phyloP scores from a whole-genome alignment of 805 yeast species.

The Blastobotrys americana region DNA sequence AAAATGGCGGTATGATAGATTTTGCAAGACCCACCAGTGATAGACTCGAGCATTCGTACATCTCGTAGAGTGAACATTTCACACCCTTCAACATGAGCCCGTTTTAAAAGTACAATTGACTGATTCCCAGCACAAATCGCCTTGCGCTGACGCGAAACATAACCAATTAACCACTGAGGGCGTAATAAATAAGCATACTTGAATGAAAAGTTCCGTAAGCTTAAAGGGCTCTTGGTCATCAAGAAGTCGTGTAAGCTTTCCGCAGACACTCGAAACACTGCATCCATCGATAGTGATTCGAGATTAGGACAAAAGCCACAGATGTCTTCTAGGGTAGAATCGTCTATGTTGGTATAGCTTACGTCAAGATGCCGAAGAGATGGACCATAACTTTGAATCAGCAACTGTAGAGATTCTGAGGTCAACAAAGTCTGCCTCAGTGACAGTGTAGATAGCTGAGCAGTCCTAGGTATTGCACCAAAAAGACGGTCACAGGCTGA shows the following conservation, averaged over 20 bases:
- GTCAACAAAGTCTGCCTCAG: conserved; percentile 5
- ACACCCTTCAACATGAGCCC: conserved; percentile 8
- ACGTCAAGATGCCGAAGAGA: conserved; percentile 9
- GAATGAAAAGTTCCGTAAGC: conserved; percentile 8
- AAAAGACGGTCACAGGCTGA: background rate
- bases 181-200: conserved; percentile 6
- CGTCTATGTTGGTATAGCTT: conserved; percentile 10
- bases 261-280: conserved; percentile 6
- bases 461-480: conserved; percentile 2
- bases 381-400: conserved; percentile 5
- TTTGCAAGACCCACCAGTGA: conserved; percentile 5
- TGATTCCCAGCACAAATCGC: background rate
- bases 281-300: conserved; percentile 6
- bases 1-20: conserved; percentile 17
- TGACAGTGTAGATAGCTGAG: background rate
- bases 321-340: conserved; percentile 5
- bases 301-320: conserved; percentile 5
- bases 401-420: background rate
- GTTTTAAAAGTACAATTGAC: conserved; percentile 1
- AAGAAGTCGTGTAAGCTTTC: conserved; percentile 8
- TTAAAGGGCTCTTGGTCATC: conserved; percentile 1
- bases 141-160: conserved; percentile 6
- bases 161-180: conserved; percentile 11
- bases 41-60: conserved; percentile 4
- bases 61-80: conserved; percentile 16